Evolutionary conservation across 176 grass and related monocot species (phyloP), one percentile per base, ranked within the genome.

Genomic region (Musa beccarii): DNA sequence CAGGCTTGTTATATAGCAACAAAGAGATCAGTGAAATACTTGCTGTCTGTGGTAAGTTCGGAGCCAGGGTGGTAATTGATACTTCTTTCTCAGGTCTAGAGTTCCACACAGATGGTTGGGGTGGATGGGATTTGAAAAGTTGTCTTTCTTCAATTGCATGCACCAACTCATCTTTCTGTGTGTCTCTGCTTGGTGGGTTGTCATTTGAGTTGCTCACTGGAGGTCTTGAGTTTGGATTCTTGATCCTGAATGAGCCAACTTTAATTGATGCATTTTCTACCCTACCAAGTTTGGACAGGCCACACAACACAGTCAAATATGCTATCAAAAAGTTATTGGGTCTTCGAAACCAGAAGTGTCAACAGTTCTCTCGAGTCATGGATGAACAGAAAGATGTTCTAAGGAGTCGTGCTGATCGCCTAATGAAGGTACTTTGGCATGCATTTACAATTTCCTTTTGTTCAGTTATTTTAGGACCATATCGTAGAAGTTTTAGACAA

Each of bases 11-110:
- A 76, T 97, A 97, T 83, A 91, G 81, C 22, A 78, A 97, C 68
- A 76, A 15, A 28, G 90, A 93, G 68, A 91, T 97, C 25, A 63
- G 50, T 65, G 78, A 85, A 68, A 71, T 97, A 79, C 83, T 97
- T 73, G 76, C 76, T 43, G 80, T 93, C 78, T 97, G 90, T 15
- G 88, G 84, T 51, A 82, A 89, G 72, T 90, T 76, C 67, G 94
- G 94, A 77, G 86, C 94, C 21, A 90, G 88, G 81, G 90, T 97
- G 23, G 84, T 93, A 43, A 82, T 97, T 74, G 94, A 97, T 69
- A 91, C 90, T 24, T 97, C 86, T 56, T 97, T 87, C 78, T 97
- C 94, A 59, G 94, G 94, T 55, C 79, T 97, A 63, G 94, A 97
- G 78, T 97, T 91, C 81, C 74, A 88, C 54, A 82, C 74, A 11